Evolutionary conservation across 2,329 filamentous ascomycete species (phyloP).

Genomic region (Sordariomycetes sp.): DNA sequence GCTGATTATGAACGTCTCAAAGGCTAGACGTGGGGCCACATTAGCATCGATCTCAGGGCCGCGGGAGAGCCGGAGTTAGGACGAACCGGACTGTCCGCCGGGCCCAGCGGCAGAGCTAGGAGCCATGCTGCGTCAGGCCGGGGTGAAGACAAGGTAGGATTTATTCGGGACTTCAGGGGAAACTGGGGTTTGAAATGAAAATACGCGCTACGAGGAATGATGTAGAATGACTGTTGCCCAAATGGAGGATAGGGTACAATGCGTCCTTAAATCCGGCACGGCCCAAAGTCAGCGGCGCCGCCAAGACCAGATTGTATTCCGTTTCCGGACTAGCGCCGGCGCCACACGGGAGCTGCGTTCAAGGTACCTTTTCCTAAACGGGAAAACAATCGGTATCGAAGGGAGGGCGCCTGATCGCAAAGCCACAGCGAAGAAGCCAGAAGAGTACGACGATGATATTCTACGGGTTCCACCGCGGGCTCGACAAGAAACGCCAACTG

Average conservation of each 20-base stretch:
- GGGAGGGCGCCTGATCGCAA: not conserved
- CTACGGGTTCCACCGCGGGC: too few species aligned
- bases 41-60: not conserved
- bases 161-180: too few species aligned
- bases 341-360: not conserved
- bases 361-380: not conserved
- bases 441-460: too few species aligned
- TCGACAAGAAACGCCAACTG: too few species aligned
- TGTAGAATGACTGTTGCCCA: not conserved
- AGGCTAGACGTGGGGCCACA: not conserved
- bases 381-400: not conserved
- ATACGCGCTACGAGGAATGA: not conserved
- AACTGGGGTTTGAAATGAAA: not conserved
- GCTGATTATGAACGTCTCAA: constrained; percentile 10
- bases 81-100: not conserved
- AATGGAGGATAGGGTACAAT: not conserved
- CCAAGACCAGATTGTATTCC: not conserved
- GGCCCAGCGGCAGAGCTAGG: not conserved
- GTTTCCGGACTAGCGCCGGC: not conserved
- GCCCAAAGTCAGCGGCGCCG: not conserved
- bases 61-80: not conserved
- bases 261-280: too few species aligned
- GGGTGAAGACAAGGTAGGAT: too few species aligned
- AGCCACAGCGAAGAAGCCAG: too few species aligned
- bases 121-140: too few species aligned